Evolutionary conservation across 208 protist species (phyloP).

Genomic region (Acanthamoeba castellanii): DNA sequence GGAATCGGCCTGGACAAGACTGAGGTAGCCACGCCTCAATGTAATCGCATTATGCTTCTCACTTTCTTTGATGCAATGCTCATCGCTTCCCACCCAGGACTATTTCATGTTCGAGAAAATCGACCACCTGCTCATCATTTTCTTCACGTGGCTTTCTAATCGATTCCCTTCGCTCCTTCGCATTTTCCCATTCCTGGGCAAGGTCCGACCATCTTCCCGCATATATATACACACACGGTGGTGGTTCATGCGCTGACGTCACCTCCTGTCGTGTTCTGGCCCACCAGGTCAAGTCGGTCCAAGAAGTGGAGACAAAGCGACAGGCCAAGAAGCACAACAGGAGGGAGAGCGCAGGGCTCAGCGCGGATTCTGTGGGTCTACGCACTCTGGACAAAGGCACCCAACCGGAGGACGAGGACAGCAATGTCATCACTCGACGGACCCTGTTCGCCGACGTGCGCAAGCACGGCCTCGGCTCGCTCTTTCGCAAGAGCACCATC

Average conservation of each 20-base stretch:
- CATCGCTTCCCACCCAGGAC: neutral
- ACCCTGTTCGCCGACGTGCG: slow-evolving; percentile 15
- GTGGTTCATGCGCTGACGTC: no score
- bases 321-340: neutral
- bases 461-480: slow-evolving; percentile 24
- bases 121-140: slow-evolving; percentile 1
- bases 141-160: slow-evolving; percentile 2
- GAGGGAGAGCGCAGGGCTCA: neutral
- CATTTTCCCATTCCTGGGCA: slow-evolving; percentile 22
- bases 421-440: neutral
- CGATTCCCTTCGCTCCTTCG: slow-evolving; percentile 7
- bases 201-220: no score
- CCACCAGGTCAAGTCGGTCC: neutral
- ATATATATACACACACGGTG: neutral
- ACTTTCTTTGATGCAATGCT: no score
- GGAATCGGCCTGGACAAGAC: slow-evolving; percentile 45
- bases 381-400: neutral
- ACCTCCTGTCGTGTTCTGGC: no score
- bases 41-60: no score
- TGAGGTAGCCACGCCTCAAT: neutral
- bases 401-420: neutral
- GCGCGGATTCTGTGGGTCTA: neutral
- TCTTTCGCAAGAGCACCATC: slow-evolving; percentile 46
- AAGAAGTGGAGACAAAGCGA: neutral
- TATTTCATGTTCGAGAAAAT: slow-evolving; percentile 56